Percentiles rank a stretch among this genome's conserved stretches.
Evolutionary conservation across 495 filamentous ascomycete species (phyloP).

Genomic region (Wilcoxina mikolae): DNA sequence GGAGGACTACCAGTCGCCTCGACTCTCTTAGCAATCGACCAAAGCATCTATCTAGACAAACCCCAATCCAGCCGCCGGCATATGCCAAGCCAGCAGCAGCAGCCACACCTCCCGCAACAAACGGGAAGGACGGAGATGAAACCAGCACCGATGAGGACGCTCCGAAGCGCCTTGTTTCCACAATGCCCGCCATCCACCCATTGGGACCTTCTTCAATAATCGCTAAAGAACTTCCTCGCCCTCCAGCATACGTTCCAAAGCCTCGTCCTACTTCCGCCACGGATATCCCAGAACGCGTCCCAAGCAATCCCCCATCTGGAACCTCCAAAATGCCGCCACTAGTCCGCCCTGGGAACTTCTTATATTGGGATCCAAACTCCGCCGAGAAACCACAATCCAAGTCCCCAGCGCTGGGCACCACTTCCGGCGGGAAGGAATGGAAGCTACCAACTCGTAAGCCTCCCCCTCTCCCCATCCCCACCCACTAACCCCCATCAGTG

Average conservation of each 20-base stretch:
- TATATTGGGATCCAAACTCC: neutral
- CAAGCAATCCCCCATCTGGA: neutral
- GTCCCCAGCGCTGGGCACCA: neutral
- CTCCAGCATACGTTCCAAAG: slow-evolving; percentile 1
- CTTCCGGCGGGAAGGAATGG: neutral
- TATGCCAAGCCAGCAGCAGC: too few species aligned
- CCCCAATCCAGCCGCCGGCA: neutral
- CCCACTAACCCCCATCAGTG: neutral
- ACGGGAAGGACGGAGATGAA: neutral
- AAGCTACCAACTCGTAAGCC: slow-evolving; percentile 3
- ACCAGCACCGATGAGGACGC: neutral
- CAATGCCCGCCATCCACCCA: neutral
- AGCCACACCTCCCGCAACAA: too few species aligned
- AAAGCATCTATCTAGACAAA: neutral
- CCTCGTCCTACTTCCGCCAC: neutral
- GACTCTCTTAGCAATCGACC: neutral
- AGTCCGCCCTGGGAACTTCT: neutral
- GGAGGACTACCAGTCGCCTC: neutral
- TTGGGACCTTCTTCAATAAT: neutral
- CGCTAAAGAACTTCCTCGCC: neutral
- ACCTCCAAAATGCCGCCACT: neutral
- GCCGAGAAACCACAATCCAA: neutral
- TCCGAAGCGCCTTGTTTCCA: neutral
- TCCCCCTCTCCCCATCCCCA: neutral
- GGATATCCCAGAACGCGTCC: neutral